Evolutionary conservation across 495 filamentous ascomycete genomes (phyloP), one percentile per base, ranked within the genome.

Genomic region (Oleoguttula mirabilis): DNA sequence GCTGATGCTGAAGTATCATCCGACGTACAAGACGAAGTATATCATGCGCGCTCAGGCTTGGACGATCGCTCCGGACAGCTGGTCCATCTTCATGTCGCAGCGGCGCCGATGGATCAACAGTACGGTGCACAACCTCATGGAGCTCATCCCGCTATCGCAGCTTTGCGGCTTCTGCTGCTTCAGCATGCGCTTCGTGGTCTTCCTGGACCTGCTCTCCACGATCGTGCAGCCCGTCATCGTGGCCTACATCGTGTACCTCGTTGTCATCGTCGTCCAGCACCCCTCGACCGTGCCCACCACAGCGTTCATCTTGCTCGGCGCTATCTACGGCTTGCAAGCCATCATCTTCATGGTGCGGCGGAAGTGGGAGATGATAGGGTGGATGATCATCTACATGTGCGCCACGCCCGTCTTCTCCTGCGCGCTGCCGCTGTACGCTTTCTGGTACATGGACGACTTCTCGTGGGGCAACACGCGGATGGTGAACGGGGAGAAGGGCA

Each of bases 371-470:
- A 94, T 94, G 84, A 80, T 99, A 48, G 90, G 88, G 12, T 99
- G 90, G 90, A 94, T 99, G 87, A 63, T 99, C 47, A 76, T 99
- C 39, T 99, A 99, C 63, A 69, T 99, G 34, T 52, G 90, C 19
- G 92, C 90, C 39, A 79, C 93, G 41, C 90, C 90, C 10, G 75
- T 99, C 49, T 96, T 93, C 72, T 76, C 84, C 21, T 82, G 93
- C 48, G 87, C 75, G 38, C 70, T 99, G 6, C 90, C 90, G 1
- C 71, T 99, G 4, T 99, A 96, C 63, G 72, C 88, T 32, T 99
- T 99, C 76, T 99, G 90, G 90, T 72, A 96, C 63, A 95, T 95
- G 90, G 90, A 99, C 60, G 90, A 99, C 68, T 99, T 99, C 75
- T 80, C 77, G 51, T 95, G 87, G 87, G 87, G 87, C 61, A 95